These are phyloP conservation scores for Ganoderma leucocontextum DNA, from an alignment of 1,284 basidiomycete genomes.

Conservation along the genomic window DNA sequence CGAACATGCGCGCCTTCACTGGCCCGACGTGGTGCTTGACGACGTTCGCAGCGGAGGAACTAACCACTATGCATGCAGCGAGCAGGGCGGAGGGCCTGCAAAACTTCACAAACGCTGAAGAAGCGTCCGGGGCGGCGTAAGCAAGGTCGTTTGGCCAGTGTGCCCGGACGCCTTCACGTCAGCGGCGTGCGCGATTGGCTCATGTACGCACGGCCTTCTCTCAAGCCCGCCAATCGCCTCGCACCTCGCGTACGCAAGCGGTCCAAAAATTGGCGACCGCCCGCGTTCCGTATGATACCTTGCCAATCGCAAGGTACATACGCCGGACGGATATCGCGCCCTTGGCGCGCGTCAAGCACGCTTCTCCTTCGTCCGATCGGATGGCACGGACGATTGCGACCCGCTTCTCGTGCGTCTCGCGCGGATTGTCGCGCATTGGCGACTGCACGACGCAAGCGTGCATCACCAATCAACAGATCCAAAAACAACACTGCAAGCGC, in stretches of 20 bases:
- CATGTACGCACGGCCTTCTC: background rate
- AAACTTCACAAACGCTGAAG: slow-evolving; percentile 8
- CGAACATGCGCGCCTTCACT: background rate
- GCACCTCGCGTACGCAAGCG: background rate
- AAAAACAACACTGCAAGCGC: slow-evolving; percentile 5
- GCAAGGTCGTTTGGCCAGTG: background rate
- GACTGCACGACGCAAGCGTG: background rate
- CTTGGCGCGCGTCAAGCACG: slow-evolving; percentile 1
- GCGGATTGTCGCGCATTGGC: slow-evolving; percentile 9
- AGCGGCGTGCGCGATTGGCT: background rate
- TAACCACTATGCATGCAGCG: background rate
- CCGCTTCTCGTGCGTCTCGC: slow-evolving; percentile 6
- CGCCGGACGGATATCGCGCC: background rate
- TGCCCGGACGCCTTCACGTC: slow-evolving; percentile 10
- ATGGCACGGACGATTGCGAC: slow-evolving; percentile 6
- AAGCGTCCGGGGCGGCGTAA: slow-evolving; percentile 1
- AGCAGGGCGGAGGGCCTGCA: background rate
- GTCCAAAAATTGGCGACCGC: slow-evolving; percentile 8
- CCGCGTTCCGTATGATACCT: slow-evolving; percentile 5
- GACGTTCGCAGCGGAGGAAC: background rate
- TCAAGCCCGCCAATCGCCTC: background rate
- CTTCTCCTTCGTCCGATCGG: slow-evolving; percentile 24
- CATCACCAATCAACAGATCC: background rate
- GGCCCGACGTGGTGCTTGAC: background rate
- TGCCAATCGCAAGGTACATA: slow-evolving; percentile 2